Evolutionary conservation across 75 land plant genomes (phyloP).

Genomic region (Cryptomeria japonica): DNA sequence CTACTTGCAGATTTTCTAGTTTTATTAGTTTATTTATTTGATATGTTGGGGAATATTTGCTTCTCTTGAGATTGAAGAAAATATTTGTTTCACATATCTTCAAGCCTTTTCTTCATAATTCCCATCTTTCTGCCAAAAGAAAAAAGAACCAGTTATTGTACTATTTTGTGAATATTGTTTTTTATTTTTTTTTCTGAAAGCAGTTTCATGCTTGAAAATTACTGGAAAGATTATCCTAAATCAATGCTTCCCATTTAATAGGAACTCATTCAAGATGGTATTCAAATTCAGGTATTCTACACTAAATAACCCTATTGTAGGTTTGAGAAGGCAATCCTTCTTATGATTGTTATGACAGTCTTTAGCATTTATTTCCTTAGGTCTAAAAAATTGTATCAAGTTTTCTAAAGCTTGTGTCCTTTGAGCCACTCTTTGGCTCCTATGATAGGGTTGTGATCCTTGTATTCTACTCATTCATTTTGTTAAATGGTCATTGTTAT

Average conservation of each 20-base stretch:
- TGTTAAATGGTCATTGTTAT: too few relatives aligned
- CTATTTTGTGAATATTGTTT: neutral
- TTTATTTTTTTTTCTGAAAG: neutral
- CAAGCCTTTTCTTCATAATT: neutral
- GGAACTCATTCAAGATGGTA: conserved; percentile 79
- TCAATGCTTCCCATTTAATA: conserved; percentile 87
- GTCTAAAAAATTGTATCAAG: too few relatives aligned
- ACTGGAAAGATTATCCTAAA: conserved; percentile 75
- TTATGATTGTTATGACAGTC: too few relatives aligned
- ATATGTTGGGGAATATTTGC: neutral
- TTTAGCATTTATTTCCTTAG: too few relatives aligned
- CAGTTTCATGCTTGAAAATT: conserved; percentile 55
- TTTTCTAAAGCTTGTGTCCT: too few relatives aligned
- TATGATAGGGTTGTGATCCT: too few relatives aligned
- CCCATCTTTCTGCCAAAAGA: neutral
- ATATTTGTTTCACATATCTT: neutral
- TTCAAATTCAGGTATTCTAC: conserved; percentile 86
- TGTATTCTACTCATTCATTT: too few relatives aligned
- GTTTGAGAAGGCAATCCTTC: too few relatives aligned
- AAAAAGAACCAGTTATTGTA: neutral
- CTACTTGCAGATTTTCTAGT: conserved; percentile 72
- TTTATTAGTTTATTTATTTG: neutral
- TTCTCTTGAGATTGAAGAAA: neutral
- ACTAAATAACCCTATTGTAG: too few relatives aligned
- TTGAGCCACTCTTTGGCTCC: too few relatives aligned